Conservation (phyloP, 139 green algal species). For the Chlamydomonas sp. region DNA sequence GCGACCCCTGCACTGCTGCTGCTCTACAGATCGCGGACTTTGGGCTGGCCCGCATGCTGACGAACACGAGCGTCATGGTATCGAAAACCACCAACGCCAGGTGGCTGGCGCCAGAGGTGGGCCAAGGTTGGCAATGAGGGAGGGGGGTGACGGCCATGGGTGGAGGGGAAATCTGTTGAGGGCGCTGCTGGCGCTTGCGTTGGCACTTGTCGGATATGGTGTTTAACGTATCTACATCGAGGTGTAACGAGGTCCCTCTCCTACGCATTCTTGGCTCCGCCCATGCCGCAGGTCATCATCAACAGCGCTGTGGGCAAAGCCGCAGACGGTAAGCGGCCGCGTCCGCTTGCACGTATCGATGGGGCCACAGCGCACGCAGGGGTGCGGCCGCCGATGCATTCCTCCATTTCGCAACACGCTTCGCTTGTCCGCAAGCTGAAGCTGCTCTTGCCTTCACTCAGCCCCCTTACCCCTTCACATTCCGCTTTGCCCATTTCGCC, state of each 20-base stretch:
- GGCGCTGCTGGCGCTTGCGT: background rate
- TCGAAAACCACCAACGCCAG: constrained; percentile 66
- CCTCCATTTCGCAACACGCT: too few species aligned
- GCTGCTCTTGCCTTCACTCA: too few species aligned
- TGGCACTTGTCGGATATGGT: too few species aligned
- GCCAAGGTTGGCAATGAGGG: background rate
- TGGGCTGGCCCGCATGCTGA: constrained; percentile 34
- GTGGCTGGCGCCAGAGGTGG: constrained; percentile 71
- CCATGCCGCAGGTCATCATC: background rate
- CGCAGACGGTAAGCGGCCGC: constrained; percentile 10
- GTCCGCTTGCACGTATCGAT: background rate
- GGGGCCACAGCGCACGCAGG: too few species aligned
- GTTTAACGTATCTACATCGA: too few species aligned
- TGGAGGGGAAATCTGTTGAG: background rate
- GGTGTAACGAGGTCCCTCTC: too few species aligned
- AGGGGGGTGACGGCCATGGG: background rate
- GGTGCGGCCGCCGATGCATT: too few species aligned
- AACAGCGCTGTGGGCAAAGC: constrained; percentile 23
- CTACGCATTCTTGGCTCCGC: background rate
- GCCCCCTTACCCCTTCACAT: background rate
- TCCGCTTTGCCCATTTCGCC: background rate
- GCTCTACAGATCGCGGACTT: constrained; percentile 54
- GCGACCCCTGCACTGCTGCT: background rate
- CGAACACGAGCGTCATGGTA: constrained; percentile 39
- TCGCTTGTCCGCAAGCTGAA: too few species aligned